Evolutionary conservation across 768 basidiomycete genomes (phyloP).

Genomic region (Leccinum variicolor): DNA sequence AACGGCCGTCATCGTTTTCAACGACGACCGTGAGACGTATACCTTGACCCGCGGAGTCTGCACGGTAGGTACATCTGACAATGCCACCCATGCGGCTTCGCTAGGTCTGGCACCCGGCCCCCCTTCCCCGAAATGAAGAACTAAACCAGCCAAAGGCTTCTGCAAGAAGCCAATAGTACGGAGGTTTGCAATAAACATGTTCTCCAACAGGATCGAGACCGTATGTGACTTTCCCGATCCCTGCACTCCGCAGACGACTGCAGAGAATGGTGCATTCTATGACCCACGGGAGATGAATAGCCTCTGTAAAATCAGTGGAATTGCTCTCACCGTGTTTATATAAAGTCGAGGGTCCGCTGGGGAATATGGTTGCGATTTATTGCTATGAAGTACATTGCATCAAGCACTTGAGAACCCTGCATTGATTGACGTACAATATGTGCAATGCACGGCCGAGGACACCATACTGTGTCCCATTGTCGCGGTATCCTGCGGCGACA

Average conservation of each 20-base stretch:
- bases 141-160: constrained; percentile 58
- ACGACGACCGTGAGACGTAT: constrained; percentile 58
- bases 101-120: constrained; percentile 54
- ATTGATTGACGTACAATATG: constrained; percentile 38
- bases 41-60: constrained; percentile 39
- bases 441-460: constrained; percentile 51
- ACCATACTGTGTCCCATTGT: constrained; percentile 54
- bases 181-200: constrained; percentile 58
- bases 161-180: constrained; percentile 47
- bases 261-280: constrained; percentile 73
- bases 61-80: constrained; percentile 33
- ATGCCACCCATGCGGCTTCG: constrained; percentile 63
- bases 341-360: constrained; percentile 55
- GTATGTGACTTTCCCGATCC: constrained; percentile 77
- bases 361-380: constrained; percentile 26
- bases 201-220: constrained; percentile 64
- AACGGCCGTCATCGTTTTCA: constrained; percentile 56
- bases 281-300: neutral
- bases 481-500: constrained; percentile 29
- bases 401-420: neutral
- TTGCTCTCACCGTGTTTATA: constrained; percentile 55
- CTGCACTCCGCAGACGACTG: constrained; percentile 74
- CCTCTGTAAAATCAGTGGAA: neutral
- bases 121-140: constrained; percentile 70
- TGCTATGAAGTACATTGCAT: constrained; percentile 14